Conservation (phyloP, 129 eudicot genomes). For the Erigeron canadensis region DNA sequence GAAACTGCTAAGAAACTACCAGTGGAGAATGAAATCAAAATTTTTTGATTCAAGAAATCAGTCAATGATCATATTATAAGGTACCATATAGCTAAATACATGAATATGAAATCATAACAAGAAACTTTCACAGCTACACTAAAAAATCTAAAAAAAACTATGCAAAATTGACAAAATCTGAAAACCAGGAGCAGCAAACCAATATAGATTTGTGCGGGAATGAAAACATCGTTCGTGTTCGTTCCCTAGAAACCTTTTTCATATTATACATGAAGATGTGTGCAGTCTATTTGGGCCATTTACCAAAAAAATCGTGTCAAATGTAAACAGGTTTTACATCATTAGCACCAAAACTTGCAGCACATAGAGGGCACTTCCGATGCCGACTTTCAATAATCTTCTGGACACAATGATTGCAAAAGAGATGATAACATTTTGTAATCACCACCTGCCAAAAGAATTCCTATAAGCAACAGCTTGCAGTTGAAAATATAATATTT, state of each 20-base stretch:
- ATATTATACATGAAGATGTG: conserved; percentile 28
- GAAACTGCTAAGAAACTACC: not conserved
- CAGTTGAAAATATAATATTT: not conserved
- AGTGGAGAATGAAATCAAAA: conserved; percentile 11
- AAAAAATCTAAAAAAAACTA: conserved; percentile 25
- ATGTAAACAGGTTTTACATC: conserved; percentile 96
- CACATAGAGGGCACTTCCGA: conserved; percentile 93
- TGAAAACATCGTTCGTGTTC: conserved; percentile 24
- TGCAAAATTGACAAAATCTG: conserved; percentile 29
- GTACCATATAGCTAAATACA: conserved; percentile 30
- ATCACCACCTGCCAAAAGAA: conserved; percentile 77
- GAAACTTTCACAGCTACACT: conserved; percentile 34
- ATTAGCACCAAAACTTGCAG: conserved; percentile 82
- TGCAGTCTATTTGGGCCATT: conserved; percentile 11
- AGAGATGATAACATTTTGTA: conserved; percentile 93
- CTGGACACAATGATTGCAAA: conserved; percentile 79
- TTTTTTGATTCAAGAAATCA: conserved; percentile 28
- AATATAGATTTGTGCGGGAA: conserved; percentile 22
- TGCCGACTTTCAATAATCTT: conserved; percentile 69
- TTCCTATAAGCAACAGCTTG: not conserved
- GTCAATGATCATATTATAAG: conserved; percentile 33
- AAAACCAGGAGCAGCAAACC: conserved; percentile 31
- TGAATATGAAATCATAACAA: conserved; percentile 19
- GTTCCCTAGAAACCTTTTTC: conserved; percentile 26
- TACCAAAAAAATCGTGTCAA: conserved; percentile 34